Conservation (phyloP, 164 flowering plant genomes). For the Stephania yunnanensis region DNA sequence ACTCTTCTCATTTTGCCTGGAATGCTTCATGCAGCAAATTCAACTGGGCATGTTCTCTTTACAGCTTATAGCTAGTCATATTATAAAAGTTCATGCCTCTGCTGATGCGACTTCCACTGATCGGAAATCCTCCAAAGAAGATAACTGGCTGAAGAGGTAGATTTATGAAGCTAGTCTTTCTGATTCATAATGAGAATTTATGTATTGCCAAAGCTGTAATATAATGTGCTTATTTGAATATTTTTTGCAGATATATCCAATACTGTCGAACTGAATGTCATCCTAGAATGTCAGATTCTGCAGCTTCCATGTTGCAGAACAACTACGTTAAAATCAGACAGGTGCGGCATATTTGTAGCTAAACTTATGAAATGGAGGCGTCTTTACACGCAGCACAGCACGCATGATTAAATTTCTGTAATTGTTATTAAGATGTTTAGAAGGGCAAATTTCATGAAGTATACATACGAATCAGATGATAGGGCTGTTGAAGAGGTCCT, state of each 20-base stretch:
- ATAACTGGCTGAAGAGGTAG: slow-evolving; percentile 95
- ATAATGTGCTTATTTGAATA: not conserved
- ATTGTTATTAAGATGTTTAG: not conserved
- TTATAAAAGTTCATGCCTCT: slow-evolving; percentile 84
- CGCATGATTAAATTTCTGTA: not conserved
- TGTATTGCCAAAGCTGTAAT: not conserved
- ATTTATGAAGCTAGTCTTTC: not conserved
- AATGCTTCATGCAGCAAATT: not conserved
- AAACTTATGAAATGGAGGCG: not conserved
- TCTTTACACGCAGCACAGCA: not conserved
- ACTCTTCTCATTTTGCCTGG: not conserved
- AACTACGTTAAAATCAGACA: slow-evolving; percentile 89
- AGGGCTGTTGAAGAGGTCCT: not conserved
- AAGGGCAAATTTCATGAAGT: not conserved
- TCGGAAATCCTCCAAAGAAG: slow-evolving; percentile 55
- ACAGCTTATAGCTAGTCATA: slow-evolving; percentile 92
- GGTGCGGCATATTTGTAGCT: slow-evolving; percentile 31
- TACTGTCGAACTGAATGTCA: slow-evolving; percentile 72
- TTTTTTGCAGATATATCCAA: slow-evolving; percentile 67
- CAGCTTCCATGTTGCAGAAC: slow-evolving; percentile 63
- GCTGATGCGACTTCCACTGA: slow-evolving; percentile 50
- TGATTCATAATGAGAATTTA: not conserved
- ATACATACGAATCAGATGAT: not conserved
- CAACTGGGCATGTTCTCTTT: slow-evolving; percentile 9
- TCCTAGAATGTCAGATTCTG: slow-evolving; percentile 90